These are phyloP conservation scores for Oleoguttula mirabilis DNA, from an alignment of 495 filamentous ascomycete species.

Conservation along the genomic window DNA sequence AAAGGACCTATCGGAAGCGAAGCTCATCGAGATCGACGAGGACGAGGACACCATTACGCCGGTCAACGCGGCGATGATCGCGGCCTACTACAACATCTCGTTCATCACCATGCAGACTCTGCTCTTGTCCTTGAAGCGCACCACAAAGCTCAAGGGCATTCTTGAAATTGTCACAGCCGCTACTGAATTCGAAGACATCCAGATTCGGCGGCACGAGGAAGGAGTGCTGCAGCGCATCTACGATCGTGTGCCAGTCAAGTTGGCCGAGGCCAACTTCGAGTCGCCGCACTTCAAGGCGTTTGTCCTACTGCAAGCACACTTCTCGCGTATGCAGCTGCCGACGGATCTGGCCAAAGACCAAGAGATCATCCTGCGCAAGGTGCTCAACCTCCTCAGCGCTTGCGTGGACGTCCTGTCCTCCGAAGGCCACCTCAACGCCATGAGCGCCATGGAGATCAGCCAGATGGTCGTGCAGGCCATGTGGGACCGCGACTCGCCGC, in stretches of 20 bases:
- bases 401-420: constrained; percentile 92
- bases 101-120: constrained; percentile 99
- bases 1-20: constrained; percentile 81
- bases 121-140: constrained; percentile 78
- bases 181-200: constrained; percentile 89
- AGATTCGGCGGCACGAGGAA: constrained; percentile 89
- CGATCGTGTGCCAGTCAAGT: constrained; percentile 88
- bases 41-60: constrained; percentile 86
- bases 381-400: constrained; percentile 79
- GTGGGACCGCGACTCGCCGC: constrained; percentile 94
- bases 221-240: constrained; percentile 83
- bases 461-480: constrained; percentile 99
- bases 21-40: constrained; percentile 94
- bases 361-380: constrained; percentile 71
- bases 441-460: constrained; percentile 98
- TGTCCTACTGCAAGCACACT: constrained; percentile 90
- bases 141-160: constrained; percentile 89
- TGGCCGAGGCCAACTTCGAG: constrained; percentile 74
- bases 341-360: constrained; percentile 97
- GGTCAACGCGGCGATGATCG: constrained; percentile 93
- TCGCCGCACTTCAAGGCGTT: constrained; percentile 98
- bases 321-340: constrained; percentile 90
- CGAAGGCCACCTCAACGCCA: constrained; percentile 90
- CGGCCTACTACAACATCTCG: constrained; percentile 97
- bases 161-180: constrained; percentile 95